A percentile compares a stretch with the other conserved stretches of the same genome.
phyloP scores from a whole-genome alignment of 768 basidiomycete species.

The Pisolithus tinctorius region DNA sequence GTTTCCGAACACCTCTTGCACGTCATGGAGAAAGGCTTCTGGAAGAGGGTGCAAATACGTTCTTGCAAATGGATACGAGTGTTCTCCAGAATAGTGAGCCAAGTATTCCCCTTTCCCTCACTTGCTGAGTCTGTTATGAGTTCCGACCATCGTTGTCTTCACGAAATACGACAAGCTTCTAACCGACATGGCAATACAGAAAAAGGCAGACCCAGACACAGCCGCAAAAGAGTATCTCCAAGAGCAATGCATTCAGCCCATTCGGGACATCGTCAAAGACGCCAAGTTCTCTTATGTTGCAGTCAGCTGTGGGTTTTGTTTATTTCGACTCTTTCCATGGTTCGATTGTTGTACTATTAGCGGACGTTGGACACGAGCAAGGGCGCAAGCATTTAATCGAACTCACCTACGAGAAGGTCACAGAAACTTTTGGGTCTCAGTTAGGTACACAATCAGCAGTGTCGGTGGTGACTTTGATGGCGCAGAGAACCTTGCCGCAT shows the following conservation, averaged over 20 bases:
- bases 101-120: neutral
- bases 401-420: neutral
- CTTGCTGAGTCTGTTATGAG: neutral
- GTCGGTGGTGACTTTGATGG: neutral
- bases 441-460: neutral
- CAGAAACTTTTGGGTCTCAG: neutral
- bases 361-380: neutral
- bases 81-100: slow-evolving; percentile 1
- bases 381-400: neutral
- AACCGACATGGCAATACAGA: neutral
- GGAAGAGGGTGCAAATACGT: neutral
- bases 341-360: neutral
- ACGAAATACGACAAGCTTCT: neutral
- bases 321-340: no score
- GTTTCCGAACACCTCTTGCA: neutral
- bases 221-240: neutral
- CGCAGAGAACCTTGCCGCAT: neutral
- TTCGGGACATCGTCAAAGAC: neutral
- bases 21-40: neutral
- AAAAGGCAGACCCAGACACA: neutral
- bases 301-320: neutral
- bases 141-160: neutral
- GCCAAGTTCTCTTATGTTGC: neutral
- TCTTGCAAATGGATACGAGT: neutral
- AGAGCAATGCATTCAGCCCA: neutral